phyloP scores from a whole-genome alignment of 1,284 basidiomycete genomes.

The Sporisorium exsertum region DNA sequence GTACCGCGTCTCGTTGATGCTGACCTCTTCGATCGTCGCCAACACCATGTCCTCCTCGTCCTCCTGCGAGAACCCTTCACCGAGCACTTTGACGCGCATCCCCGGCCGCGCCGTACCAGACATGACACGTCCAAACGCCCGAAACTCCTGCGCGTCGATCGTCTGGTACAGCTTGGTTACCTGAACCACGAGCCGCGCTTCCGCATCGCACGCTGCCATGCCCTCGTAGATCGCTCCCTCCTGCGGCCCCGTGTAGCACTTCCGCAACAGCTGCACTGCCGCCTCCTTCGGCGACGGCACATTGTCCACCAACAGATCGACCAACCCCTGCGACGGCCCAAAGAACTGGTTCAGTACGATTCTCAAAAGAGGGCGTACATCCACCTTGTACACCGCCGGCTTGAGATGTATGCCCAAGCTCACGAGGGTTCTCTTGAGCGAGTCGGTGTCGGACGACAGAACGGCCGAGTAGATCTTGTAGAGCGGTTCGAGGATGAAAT shows the following conservation, averaged over 20 bases:
- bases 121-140: constrained; percentile 93
- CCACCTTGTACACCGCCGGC: constrained; percentile 96
- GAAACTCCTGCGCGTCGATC: constrained; percentile 92
- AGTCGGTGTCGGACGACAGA: constrained; percentile 87
- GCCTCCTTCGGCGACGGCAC: constrained; percentile 85
- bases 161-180: constrained; percentile 95
- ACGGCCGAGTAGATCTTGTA: constrained; percentile 97
- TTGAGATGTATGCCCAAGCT: constrained; percentile 87
- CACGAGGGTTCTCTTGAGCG: constrained; percentile 83
- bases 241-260: constrained; percentile 51
- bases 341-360: constrained; percentile 96
- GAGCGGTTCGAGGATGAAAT: constrained; percentile 94
- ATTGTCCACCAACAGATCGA: constrained; percentile 90
- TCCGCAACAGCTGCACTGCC: constrained; percentile 78
- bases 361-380: constrained; percentile 92
- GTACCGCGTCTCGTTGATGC: constrained; percentile 93
- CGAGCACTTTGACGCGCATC: constrained; percentile 90
- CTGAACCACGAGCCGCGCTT: constrained; percentile 91
- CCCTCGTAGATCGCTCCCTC: constrained; percentile 72
- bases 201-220: constrained; percentile 85
- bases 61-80: constrained; percentile 94
- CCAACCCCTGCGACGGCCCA: constrained; percentile 82
- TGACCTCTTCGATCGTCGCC: constrained; percentile 85
- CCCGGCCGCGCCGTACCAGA: constrained; percentile 89
- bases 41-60: constrained; percentile 98